Base-by-base conservation (phyloP, 305 asterid genomes). In the Vinca major region DNA sequence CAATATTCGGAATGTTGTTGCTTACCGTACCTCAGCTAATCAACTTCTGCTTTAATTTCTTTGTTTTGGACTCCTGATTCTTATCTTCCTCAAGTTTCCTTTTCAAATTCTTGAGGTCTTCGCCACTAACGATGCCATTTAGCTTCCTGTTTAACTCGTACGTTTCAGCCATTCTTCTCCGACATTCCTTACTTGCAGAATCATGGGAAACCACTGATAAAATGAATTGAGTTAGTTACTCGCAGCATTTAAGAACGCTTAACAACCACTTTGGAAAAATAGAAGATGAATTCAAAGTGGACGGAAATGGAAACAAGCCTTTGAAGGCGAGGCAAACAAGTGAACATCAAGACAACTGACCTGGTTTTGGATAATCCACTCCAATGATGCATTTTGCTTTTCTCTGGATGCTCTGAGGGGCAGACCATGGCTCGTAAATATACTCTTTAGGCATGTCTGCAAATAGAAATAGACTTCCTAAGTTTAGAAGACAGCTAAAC, bases 401-500 rank as follows among this genome's bases (percentile, higher is more conserved):
- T 7, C 73, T 82, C 76, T 92, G 97, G 68, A 90, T 66, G 83
- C 89, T 80, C 57, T 75, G 57, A 62, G 98, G 98, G 79, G 98
- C 97, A 57, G 85, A 80, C 98, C 97, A 92, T 62, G 97, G 98
- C 81, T 88, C 97, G 58, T 90, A 92, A 51, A 92, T 92, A 81
- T 86, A 92, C 79, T 90, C 93, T 89, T 88, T 83, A 2, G 98
- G 98, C 96, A 92, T 90, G 80, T 86, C 98, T 92, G 89, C 63
- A 71, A 41, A 64, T 39, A 66, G 68, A 69, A 63, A 20, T 13
- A 11, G 72, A 54, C 39, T 10, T 33, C 39, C 65, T 41, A 19
- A 53, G 61, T 63, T 71, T 62, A 20, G 53, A 39, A 48, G 72
- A 65, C 16, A 53, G 55, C 78, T 55, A 60, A n/a, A 52, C 55